Evolutionary conservation across 106 monocot genomes (phyloP), one percentile per base, ranked within the genome.

Genomic region (Apostasia shenzhenica): DNA sequence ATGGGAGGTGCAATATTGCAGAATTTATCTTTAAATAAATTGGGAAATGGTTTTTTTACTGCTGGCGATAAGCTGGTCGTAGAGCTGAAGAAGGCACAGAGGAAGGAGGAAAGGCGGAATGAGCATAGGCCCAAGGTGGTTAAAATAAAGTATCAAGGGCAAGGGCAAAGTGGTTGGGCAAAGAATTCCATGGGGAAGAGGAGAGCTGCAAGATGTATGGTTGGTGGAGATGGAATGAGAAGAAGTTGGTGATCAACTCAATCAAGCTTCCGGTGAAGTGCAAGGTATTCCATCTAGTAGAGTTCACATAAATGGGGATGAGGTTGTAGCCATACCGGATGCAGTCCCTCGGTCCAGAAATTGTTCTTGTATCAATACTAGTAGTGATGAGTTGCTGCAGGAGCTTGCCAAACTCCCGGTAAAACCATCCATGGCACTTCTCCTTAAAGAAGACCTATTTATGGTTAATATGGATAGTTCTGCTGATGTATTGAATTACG

Each of bases 121-220:
- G 26, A 26, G 26, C 83, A 83, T 64, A 78, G 83, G 64, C 85
- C 90, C 2, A 90, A 90, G 76, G 85, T 90, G 39, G 54, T 90
- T 41, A 50, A 48, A 45, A 82, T 85, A 72, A 80, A 67, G 13
- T 14, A 75, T 26, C 26, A 26, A 26, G 26, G 26, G 45, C 37
- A 57, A 66, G 40, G 62, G 56, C 26, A 67, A 66, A 14, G 45
- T 41, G 41, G 41, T 74, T 44, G 48, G 49, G 46, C 81, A 74
- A 42, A 80, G 77, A 71, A 41, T 10, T 63, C 76, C 61, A 69
- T 67, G 14, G 26, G 74, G 45, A 84, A 66, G 67, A 85, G 81
- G 26, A 73, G 72, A 51, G 55, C 12, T 37, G 8, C 42, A 38
- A 48, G 10, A 50, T 55, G 75, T 53, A 43, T 44, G 49, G 67